These are phyloP conservation scores for Trypanosoma melophagium DNA, from an alignment of 208 protist genomes.

Conservation along the genomic window DNA sequence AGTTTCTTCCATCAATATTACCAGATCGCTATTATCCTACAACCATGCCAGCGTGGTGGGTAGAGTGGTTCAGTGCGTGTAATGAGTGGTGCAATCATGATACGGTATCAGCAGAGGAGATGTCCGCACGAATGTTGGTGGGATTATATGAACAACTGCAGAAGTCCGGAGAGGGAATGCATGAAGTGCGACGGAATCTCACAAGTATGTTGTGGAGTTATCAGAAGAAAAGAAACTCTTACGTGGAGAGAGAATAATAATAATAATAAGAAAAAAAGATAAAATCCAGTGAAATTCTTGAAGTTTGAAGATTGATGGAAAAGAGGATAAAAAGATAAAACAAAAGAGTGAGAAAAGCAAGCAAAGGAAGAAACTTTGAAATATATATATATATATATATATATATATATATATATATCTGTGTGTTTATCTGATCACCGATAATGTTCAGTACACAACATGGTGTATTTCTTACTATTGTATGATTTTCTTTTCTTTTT, in stretches of 20 bases:
- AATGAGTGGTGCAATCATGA: constrained; percentile 24
- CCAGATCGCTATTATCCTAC: constrained; percentile 30
- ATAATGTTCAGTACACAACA: no score
- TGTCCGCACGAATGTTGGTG: constrained; percentile 22
- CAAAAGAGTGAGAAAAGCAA: not conserved
- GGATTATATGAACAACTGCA: constrained; percentile 10
- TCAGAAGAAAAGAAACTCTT: not conserved
- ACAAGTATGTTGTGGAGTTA: constrained; percentile 3
- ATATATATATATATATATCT: no score
- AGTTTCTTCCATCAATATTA: constrained; percentile 23
- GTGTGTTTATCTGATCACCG: no score
- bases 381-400: no score
- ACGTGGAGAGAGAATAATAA: no score
- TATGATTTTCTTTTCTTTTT: no score
- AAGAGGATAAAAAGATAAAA: not conserved
- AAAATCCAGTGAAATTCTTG: not conserved
- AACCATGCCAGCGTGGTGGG: constrained; percentile 32
- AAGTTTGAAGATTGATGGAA: not conserved
- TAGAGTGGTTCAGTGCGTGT: constrained; percentile 24
- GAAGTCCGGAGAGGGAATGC: not conserved
- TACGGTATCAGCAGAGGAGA: constrained; percentile 15
- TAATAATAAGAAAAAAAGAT: not conserved
- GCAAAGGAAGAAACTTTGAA: no score
- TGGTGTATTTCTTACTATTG: no score
- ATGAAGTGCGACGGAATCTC: constrained; percentile 7